Percentiles rank a stretch among this genome's conserved stretches.
Conservation (phyloP, 352 stramenopile species). For the Stramenopiles sp. region DNA sequence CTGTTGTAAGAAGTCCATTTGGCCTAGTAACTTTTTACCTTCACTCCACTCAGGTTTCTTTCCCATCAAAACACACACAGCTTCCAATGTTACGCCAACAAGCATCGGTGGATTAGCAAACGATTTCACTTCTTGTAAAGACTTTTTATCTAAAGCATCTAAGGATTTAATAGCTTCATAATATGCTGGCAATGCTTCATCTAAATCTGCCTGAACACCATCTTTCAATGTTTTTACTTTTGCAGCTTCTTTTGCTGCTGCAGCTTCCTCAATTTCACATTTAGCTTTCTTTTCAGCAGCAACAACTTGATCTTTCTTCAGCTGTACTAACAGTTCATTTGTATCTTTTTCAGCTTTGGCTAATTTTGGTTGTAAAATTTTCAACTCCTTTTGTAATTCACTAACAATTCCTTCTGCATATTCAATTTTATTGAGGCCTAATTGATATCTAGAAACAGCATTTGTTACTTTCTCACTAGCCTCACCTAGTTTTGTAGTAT, state of each 20-base stretch:
- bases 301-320: constrained; percentile 47
- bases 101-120: constrained; percentile 42
- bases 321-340: constrained; percentile 31
- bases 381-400: constrained; percentile 46
- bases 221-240: constrained; percentile 65
- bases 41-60: constrained; percentile 52
- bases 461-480: constrained; percentile 34
- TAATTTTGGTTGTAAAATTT: constrained; percentile 48
- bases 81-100: constrained; percentile 52
- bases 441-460: constrained; percentile 29
- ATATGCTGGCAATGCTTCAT: constrained; percentile 57
- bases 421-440: constrained; percentile 46
- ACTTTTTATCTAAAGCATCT: constrained; percentile 49
- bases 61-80: constrained; percentile 45
- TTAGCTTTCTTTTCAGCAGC: constrained; percentile 52
- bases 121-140: constrained; percentile 52
- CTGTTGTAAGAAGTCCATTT: constrained; percentile 57
- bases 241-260: constrained; percentile 25
- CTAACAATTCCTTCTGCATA: constrained; percentile 62
- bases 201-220: constrained; percentile 51
- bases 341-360: constrained; percentile 49
- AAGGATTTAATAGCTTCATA: constrained; percentile 49
- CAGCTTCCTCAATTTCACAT: constrained; percentile 34
- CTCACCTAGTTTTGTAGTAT: constrained; percentile 45
- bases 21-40: constrained; percentile 45